These are phyloP conservation scores for Pseudophaeomoniella oleicola DNA, from an alignment of 2,329 filamentous ascomycete species.

Conservation along the genomic window DNA sequence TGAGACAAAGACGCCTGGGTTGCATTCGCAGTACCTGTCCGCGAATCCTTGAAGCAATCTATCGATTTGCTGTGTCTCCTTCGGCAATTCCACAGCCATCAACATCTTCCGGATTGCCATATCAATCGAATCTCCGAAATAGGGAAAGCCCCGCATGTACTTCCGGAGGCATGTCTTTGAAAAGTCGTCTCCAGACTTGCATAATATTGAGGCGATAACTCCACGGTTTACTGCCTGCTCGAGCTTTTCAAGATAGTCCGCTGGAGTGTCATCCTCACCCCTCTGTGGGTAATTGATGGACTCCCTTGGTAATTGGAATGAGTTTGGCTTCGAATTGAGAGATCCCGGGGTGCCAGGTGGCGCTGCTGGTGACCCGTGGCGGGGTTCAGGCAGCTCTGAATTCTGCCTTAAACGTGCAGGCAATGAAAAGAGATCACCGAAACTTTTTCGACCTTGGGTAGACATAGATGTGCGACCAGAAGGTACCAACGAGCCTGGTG, in stretches of 20 bases:
- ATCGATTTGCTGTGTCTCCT: conserved; percentile 97
- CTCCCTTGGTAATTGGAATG: conserved; percentile 62
- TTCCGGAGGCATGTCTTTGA: conserved; percentile 71
- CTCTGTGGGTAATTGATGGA: conserved; percentile 57
- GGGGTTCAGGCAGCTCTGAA: conserved; percentile 52
- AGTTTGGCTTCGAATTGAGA: conserved; percentile 64
- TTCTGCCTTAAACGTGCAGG: conserved; percentile 64
- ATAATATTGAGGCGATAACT: conserved; percentile 70
- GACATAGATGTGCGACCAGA: conserved; percentile 63
- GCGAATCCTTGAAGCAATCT: conserved; percentile 87
- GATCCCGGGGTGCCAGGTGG: conserved; percentile 56
- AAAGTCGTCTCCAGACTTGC: conserved; percentile 76
- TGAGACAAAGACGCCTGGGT: conserved; percentile 82
- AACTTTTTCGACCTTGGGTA: conserved; percentile 74
- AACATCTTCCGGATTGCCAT: conserved; percentile 93
- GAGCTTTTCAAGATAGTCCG: conserved; percentile 71
- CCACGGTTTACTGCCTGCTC: conserved; percentile 69
- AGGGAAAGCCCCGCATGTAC: conserved; percentile 88
- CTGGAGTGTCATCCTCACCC: conserved; percentile 76
- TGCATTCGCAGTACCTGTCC: conserved; percentile 95
- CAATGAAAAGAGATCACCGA: conserved; percentile 74
- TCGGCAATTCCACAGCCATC: conserved; percentile 91
- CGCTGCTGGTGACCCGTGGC: conserved; percentile 48
- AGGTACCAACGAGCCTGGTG: conserved; percentile 44
- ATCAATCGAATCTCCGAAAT: conserved; percentile 94